Conservation (phyloP, 345 rosid genomes). For the Populus deltoides region DNA sequence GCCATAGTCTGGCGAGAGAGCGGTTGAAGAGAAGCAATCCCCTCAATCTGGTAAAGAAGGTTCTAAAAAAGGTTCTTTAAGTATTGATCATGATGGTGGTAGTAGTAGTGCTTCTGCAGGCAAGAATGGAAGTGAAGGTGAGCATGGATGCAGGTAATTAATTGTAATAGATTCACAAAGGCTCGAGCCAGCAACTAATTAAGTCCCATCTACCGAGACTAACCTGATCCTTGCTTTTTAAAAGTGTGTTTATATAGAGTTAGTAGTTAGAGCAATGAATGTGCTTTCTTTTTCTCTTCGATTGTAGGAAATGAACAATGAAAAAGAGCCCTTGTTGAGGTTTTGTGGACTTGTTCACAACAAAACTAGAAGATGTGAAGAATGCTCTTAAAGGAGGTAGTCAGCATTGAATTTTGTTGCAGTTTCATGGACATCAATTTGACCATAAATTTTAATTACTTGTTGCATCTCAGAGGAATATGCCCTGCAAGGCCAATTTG, state of each 20-base stretch:
- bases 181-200: too few relatives aligned
- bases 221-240: too few relatives aligned
- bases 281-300: too few relatives aligned
- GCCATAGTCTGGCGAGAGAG: slow-evolving; percentile 60
- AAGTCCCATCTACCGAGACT: too few relatives aligned
- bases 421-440: background rate
- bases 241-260: too few relatives aligned
- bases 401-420: too few relatives aligned
- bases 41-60: slow-evolving; percentile 58
- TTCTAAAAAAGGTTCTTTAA: slow-evolving; percentile 3
- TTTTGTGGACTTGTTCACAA: slow-evolving; percentile 68
- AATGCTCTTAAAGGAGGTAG: slow-evolving; percentile 61
- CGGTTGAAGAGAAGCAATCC: slow-evolving; percentile 57
- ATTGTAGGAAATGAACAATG: slow-evolving; percentile 53
- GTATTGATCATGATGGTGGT: background rate
- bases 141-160: slow-evolving; percentile 51
- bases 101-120: background rate
- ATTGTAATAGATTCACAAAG: too few relatives aligned
- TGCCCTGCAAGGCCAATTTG: slow-evolving; percentile 50
- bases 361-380: slow-evolving; percentile 50
- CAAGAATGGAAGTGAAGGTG: slow-evolving; percentile 35
- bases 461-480: slow-evolving; percentile 43
- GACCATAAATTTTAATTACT: background rate
- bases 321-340: slow-evolving; percentile 58
- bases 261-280: too few relatives aligned